A percentile compares a stretch with the other conserved stretches of the same genome.
phyloP scores from a whole-genome alignment of 805 yeast genomes.

The Saccharomycopsis fibuligera region DNA sequence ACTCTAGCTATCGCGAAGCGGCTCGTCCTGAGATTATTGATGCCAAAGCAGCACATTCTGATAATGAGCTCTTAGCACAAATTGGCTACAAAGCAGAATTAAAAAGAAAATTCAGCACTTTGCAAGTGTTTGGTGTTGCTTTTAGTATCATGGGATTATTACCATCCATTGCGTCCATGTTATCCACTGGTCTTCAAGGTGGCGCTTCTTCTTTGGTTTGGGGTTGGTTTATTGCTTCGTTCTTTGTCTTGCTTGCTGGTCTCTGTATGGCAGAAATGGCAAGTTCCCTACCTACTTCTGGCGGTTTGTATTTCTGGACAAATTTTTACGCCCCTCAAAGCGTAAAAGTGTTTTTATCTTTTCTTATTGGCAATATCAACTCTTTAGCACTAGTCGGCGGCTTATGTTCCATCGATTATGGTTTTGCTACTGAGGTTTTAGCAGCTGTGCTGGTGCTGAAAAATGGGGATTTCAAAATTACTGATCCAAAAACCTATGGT shows the following conservation, averaged over 20 bases:
- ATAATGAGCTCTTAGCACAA: neutral
- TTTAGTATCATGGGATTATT: conserved; percentile 67
- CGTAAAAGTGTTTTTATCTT: conserved; percentile 47
- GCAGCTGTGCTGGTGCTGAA: conserved; percentile 50
- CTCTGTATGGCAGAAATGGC: conserved; percentile 60
- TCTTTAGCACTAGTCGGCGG: conserved; percentile 63
- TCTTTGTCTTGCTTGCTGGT: conserved; percentile 53
- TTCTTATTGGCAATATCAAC: conserved; percentile 61
- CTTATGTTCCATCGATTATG: conserved; percentile 62
- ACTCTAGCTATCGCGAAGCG: neutral
- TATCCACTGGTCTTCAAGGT: conserved; percentile 47
- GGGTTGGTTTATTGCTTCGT: conserved; percentile 64
- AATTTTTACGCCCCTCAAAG: conserved; percentile 56
- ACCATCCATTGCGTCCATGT: conserved; percentile 54
- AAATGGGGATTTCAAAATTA: conserved; percentile 50
- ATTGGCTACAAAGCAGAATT: conserved; percentile 64
- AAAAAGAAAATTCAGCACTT: conserved; percentile 50
- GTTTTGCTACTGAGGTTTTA: conserved; percentile 53
- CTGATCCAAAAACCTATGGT: conserved; percentile 53
- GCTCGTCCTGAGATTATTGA: neutral
- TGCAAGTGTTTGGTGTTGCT: conserved; percentile 66
- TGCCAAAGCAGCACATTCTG: neutral
- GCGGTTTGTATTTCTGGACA: conserved; percentile 69
- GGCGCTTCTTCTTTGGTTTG: conserved; percentile 39
- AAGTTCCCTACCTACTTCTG: conserved; percentile 67